These are phyloP conservation scores for Paralagenidium karlingii DNA, from an alignment of 352 stramenopile species.

Conservation along the genomic window DNA sequence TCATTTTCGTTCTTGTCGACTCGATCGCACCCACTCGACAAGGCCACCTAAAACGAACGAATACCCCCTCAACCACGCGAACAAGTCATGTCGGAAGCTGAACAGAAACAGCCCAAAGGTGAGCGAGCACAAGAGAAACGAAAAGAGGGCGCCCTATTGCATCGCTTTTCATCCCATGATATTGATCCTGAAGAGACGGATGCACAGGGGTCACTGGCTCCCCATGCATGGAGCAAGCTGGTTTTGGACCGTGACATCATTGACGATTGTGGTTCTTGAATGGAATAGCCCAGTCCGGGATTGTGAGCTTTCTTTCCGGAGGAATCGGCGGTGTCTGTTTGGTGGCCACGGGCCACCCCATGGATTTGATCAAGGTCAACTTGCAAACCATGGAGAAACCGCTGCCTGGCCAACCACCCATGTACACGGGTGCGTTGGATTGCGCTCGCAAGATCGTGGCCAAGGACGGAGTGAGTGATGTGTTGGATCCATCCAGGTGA, in stretches of 20 bases:
- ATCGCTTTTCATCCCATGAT: too few relatives aligned
- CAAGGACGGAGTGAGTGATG: constrained; percentile 78
- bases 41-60: too few relatives aligned
- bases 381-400: constrained; percentile 83
- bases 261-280: constrained; percentile 1
- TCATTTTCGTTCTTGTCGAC: too few relatives aligned
- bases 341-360: constrained; percentile 87
- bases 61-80: too few relatives aligned
- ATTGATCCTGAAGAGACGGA: constrained; percentile 10
- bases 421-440: constrained; percentile 81
- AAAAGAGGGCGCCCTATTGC: constrained; percentile 9
- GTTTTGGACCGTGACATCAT: background rate
- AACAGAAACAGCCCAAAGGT: constrained; percentile 14
- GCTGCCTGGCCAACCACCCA: constrained; percentile 37
- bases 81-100: too few relatives aligned
- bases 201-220: background rate
- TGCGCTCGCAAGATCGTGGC: constrained; percentile 88
- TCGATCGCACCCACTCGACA: too few relatives aligned
- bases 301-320: constrained; percentile 91
- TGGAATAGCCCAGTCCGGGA: constrained; percentile 48
- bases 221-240: background rate
- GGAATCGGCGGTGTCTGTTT: constrained; percentile 89
- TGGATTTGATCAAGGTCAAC: constrained; percentile 95
- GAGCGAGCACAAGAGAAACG: constrained; percentile 11
- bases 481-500: background rate